These are phyloP conservation scores for Syzygium jambos DNA, from an alignment of 345 rosid genomes.

Conservation along the genomic window DNA sequence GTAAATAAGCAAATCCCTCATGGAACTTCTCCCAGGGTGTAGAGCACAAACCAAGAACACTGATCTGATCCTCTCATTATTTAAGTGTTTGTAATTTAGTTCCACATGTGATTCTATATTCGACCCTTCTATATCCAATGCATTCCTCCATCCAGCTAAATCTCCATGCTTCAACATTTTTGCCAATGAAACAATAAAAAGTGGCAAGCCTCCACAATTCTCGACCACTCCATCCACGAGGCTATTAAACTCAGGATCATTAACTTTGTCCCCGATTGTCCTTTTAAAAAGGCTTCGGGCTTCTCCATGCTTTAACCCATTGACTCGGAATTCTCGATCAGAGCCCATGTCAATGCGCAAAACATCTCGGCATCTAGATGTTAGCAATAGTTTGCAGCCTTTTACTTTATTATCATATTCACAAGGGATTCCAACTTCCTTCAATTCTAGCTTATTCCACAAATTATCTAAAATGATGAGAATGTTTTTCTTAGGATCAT, in stretches of 20 bases:
- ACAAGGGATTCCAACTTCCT: not conserved
- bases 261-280: rapidly evolving
- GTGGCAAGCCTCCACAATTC: not conserved
- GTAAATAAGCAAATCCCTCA: rapidly evolving
- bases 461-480: not conserved
- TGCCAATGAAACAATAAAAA: rapidly evolving
- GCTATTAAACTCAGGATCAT: rapidly evolving
- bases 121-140: rapidly evolving
- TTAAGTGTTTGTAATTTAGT: rapidly evolving
- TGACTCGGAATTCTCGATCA: rapidly evolving
- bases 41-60: not conserved
- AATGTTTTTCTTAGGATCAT: rapidly evolving
- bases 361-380: rapidly evolving
- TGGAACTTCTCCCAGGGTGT: rapidly evolving
- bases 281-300: not conserved
- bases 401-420: too few species aligned
- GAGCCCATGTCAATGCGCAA: rapidly evolving
- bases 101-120: not conserved
- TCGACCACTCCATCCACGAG: rapidly evolving
- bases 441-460: not conserved
- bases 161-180: not conserved
- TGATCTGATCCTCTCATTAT: not conserved
- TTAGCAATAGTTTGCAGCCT: rapidly evolving
- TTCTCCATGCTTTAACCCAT: rapidly evolving
- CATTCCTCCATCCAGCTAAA: not conserved